Percentiles rank a stretch among this genome's conserved stretches.
Conservation (phyloP, 441 rosid species). For the Dalechampia spathulata region DNA sequence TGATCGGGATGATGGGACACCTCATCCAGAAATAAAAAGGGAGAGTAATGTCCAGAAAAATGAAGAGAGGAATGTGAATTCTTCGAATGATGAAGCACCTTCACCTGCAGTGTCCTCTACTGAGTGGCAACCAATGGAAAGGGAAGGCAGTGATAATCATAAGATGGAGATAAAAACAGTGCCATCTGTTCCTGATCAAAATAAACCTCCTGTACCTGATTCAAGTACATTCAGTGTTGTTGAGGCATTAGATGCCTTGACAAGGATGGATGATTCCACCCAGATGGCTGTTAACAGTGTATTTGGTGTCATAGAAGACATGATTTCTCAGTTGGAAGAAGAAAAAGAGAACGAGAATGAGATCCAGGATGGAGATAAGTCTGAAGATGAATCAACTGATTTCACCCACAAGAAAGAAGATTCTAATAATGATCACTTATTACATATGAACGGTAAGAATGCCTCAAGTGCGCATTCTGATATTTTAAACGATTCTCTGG, state of each 20-base stretch:
- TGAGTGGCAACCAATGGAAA: conserved; percentile 45
- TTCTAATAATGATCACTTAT: conserved; percentile 5
- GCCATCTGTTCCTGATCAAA: conserved; percentile 40
- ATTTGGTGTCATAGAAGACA: conserved; percentile 87
- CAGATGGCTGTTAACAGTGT: conserved; percentile 98
- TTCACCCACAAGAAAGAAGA: conserved; percentile 19
- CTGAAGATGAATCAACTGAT: conserved; percentile 21
- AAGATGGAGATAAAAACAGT: conserved; percentile 38
- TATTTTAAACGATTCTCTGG: conserved; percentile 17
- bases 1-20: conserved; percentile 30
- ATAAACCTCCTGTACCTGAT: conserved; percentile 32
- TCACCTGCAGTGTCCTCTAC: conserved; percentile 34
- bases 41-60: conserved; percentile 28
- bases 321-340: conserved; percentile 80
- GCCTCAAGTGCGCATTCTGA: conserved; percentile 21
- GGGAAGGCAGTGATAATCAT: conserved; percentile 41
- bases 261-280: conserved; percentile 96
- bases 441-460: conserved; percentile 19
- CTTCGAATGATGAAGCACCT: conserved; percentile 40
- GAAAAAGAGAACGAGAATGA: conserved; percentile 35
- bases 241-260: conserved; percentile 82
- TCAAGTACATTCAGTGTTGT: conserved; percentile 50
- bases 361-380: conserved; percentile 17
- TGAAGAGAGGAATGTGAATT: conserved; percentile 39
- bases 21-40: conserved; percentile 34